Evolutionary conservation across 1,284 basidiomycete species (phyloP), one percentile per base, ranked within the genome.

Genomic region (Sanghuangporus baumii): DNA sequence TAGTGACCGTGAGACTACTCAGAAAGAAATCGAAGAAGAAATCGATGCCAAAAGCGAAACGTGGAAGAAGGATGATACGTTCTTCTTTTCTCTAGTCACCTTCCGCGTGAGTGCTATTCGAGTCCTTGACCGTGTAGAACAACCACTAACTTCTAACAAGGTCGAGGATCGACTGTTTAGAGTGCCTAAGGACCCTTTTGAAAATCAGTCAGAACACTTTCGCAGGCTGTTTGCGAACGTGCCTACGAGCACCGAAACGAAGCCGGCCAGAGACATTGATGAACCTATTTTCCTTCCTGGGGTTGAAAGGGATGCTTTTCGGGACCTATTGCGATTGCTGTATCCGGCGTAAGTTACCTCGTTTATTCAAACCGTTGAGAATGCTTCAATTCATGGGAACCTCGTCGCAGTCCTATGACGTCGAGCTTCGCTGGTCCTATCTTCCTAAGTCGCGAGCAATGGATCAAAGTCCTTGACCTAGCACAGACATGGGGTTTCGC

Each of bases 401-500:
- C 51, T 20, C 18, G 1, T 16, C 12, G 43, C 20, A 55, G 34
- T 18, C 31, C 41, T 61, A 18, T 18, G 38, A 18, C 54, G 37
- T n/a, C 34, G 7, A n/a, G 11, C 9, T 46, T 31, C 16, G 1
- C 38, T 34, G 31, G 20, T n/a, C 9, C 31, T 6, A n/a, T 46
- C 43, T 6, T 9, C 9, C 38, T 16, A 46, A 37, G 26, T n/a
- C 8, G 48, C 48, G 48, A 51, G 5, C 52, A 62, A 23, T 62
- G 61, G 61, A 40, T 48, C 18, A 14, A 6, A 6, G 34, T 62
- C 48, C 55, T 57, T 4, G 55, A 57, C 23, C 46, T 62, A 14
- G 61, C 55, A 34, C 54, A 57, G 31, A 57, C 14, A 43, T 62
- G 61, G 61, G 55, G 14, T 14, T 62, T 62, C 61, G 26, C 57